phyloP scores from a whole-genome alignment of 257 asterid genomes.

The Solanum okadae region DNA sequence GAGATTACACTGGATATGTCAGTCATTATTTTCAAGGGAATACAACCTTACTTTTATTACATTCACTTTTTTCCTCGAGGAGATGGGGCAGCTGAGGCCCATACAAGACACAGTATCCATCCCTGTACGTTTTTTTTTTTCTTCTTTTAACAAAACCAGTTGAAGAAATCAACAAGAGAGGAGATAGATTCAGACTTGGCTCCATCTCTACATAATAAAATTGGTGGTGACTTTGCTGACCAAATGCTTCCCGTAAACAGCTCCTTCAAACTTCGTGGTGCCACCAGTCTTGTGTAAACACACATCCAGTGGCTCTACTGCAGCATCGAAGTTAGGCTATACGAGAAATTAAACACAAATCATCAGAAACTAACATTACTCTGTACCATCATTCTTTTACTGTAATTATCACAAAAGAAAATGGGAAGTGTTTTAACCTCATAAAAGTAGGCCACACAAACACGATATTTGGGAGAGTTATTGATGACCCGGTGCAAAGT shows the following conservation, averaged over 20 bases:
- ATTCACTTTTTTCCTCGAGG: no score
- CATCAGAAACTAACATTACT: background rate
- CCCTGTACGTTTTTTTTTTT: no score
- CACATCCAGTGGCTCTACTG: constrained; percentile 52
- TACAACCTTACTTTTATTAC: background rate
- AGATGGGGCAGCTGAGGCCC: no score
- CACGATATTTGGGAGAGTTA: constrained; percentile 52
- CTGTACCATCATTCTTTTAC: background rate
- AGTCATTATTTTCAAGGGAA: background rate
- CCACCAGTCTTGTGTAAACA: constrained; percentile 66
- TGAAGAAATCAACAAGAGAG: no score
- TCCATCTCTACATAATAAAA: constrained; percentile 21
- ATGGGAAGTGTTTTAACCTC: constrained; percentile 36
- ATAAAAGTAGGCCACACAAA: constrained; percentile 77
- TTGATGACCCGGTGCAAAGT: constrained; percentile 79
- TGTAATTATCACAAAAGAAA: background rate
- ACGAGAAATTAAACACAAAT: background rate
- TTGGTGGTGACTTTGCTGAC: constrained; percentile 68
- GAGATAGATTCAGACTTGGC: background rate
- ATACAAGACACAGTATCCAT: no score
- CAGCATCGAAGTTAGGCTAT: constrained; percentile 77
- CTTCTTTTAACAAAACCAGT: no score
- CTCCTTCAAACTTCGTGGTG: constrained; percentile 43
- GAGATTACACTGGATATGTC: background rate
- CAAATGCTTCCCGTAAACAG: constrained; percentile 86